Evolutionary conservation across 768 basidiomycete genomes (phyloP), one percentile per base, ranked within the genome.

Genomic region (Boletus reticuloceps): DNA sequence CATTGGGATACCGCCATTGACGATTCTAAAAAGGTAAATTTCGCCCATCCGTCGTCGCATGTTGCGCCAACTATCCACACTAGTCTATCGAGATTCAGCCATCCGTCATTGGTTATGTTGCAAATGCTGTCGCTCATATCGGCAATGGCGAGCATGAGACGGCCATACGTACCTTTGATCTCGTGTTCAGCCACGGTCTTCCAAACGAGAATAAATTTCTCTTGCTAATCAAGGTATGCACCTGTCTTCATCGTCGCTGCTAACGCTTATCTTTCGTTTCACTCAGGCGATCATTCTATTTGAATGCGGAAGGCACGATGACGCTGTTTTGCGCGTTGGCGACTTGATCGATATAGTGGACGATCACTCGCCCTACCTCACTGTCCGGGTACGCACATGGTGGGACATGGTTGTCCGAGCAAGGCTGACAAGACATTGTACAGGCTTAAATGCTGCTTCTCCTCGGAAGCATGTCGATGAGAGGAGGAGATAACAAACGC

Each of bases 71-170:
- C 38, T 1, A 8, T 34, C 12, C 4, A 10, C 10, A 3, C 1
- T 10, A 44, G 60, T 62, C 61, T 14, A 22, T 55, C 12, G 10
- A 59, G 5, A 9, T 44, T 12, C 50, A 50, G 17, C 39, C 11
- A 14, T 59, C 61, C 1, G 41, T 51, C 1, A 44, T 62, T 6
- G 60, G 52, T 37, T 36, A 62, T 43, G 40, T 58, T 19, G 60
- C 61, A 9, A 20, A 32, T 1, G 51, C 53, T 7, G 32, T 58
- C 10, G 50, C 50, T 0, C 20, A 5, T 1, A 5, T 47, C 11
- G 31, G 50, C 0, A 38, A 47, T 22, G 56, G 38, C 14, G 46
- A 47, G 6, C 16, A 48, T 6, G 45, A 47, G 20, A 7, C 17
- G 1, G 56, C 17, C 10, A 19, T 50, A 12, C 20, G 22, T 12